Percentiles rank a stretch among this genome's conserved stretches.
Evolutionary conservation across 495 filamentous ascomycete species (phyloP).

Genomic region (Massariosphaeria phaeospora): DNA sequence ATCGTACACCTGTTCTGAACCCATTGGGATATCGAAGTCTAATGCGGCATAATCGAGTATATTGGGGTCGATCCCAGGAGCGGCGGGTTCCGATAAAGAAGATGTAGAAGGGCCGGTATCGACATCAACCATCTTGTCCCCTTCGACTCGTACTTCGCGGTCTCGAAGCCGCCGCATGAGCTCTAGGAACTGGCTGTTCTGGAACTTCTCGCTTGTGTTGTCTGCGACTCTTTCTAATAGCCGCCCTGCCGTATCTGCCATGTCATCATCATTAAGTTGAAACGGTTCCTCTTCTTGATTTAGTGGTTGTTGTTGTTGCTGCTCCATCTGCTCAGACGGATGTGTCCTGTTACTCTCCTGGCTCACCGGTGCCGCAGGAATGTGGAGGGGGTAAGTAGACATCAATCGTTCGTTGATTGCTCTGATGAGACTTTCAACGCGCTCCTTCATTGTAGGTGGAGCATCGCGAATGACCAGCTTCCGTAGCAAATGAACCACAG

Average conservation of each 20-base stretch:
- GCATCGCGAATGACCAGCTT: slow-evolving; percentile 8
- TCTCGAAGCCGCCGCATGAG: slow-evolving; percentile 59
- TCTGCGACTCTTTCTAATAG: slow-evolving; percentile 64
- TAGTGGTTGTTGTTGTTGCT: slow-evolving; percentile 26
- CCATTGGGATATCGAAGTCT: slow-evolving; percentile 23
- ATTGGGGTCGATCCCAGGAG: slow-evolving; percentile 11
- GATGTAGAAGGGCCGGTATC: slow-evolving; percentile 19
- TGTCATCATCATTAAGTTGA: slow-evolving; percentile 55
- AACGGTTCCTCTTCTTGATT: slow-evolving; percentile 29
- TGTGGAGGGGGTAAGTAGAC: slow-evolving; percentile 23
- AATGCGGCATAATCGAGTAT: slow-evolving; percentile 11
- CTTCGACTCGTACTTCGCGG: slow-evolving; percentile 40
- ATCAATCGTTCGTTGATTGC: slow-evolving; percentile 29
- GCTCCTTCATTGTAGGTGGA: slow-evolving; percentile 5
- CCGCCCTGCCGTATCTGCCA: slow-evolving; percentile 65
- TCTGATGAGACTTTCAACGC: slow-evolving; percentile 12
- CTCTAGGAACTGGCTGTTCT: slow-evolving; percentile 69
- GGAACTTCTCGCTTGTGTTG: slow-evolving; percentile 67
- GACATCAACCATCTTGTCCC: slow-evolving; percentile 43
- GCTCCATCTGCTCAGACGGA: slow-evolving; percentile 10
- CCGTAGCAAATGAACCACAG: slow-evolving; percentile 17
- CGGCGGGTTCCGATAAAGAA: background rate
- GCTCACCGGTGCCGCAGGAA: background rate
- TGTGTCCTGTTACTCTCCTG: slow-evolving; percentile 6
- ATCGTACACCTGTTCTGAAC: slow-evolving; percentile 17